Conservation (phyloP, 768 basidiomycete genomes). For the Rhodotorula graminis region DNA sequence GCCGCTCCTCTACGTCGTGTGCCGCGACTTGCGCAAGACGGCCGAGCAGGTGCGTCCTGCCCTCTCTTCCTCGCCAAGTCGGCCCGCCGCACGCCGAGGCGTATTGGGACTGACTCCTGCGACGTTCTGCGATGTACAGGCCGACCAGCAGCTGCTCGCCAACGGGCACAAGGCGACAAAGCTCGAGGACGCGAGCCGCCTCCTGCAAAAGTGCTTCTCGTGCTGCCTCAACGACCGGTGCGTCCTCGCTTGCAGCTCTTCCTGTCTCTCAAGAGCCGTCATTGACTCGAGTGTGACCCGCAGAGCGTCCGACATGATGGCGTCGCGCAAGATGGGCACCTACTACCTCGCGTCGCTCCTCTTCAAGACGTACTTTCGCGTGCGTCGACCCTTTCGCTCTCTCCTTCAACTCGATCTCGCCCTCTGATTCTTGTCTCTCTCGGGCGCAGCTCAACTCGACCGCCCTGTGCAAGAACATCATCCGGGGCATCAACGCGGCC, state of each 20-base stretch:
- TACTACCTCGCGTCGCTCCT: constrained; percentile 88
- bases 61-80: too few species aligned
- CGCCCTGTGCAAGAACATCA: constrained; percentile 82
- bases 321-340: constrained; percentile 82
- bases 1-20: constrained; percentile 37
- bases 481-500: constrained; percentile 78
- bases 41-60: constrained; percentile 28
- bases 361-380: constrained; percentile 91
- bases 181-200: constrained; percentile 40
- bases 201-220: constrained; percentile 40
- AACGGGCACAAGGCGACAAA: constrained; percentile 30
- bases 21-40: constrained; percentile 32
- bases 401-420: neutral
- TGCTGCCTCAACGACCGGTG: constrained; percentile 78
- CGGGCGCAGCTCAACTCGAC: constrained; percentile 72
- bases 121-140: neutral
- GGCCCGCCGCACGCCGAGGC: too few species aligned
- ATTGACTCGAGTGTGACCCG: neutral
- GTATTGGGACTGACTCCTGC: too few species aligned
- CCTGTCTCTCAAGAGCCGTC: neutral
- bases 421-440: neutral
- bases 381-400: constrained; percentile 48
- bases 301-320: constrained; percentile 48
- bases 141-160: constrained; percentile 17
- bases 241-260: constrained; percentile 23